phyloP scores from a whole-genome alignment of 1,139 yeast species.

The Candida frijolesensis region DNA sequence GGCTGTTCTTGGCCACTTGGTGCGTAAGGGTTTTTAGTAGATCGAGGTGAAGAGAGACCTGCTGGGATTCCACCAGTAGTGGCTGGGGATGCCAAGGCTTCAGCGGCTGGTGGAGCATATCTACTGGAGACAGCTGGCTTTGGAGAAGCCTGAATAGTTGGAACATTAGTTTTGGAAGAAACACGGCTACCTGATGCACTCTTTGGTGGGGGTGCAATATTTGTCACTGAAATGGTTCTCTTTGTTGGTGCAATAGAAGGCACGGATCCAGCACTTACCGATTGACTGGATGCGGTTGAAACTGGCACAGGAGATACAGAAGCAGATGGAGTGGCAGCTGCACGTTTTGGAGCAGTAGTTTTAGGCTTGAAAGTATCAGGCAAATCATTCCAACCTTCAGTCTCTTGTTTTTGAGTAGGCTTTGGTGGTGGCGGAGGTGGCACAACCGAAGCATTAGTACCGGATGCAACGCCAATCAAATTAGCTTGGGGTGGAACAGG shows the following conservation, averaged over 20 bases:
- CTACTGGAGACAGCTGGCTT: slow-evolving; percentile 28
- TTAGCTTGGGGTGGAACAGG: slow-evolving; percentile 15
- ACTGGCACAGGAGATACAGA: slow-evolving; percentile 26
- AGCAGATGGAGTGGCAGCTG: slow-evolving; percentile 37
- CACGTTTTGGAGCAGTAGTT: slow-evolving; percentile 54
- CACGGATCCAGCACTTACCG: not conserved
- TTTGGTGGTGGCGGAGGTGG: slow-evolving; percentile 39
- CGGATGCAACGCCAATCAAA: slow-evolving; percentile 8
- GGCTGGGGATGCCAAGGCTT: slow-evolving; percentile 16
- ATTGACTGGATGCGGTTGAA: slow-evolving; percentile 12
- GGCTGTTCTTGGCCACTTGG: slow-evolving; percentile 22
- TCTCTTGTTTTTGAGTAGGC: slow-evolving; percentile 52
- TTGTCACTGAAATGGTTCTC: slow-evolving; percentile 14
- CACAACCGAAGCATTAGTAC: not conserved
- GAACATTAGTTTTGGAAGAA: slow-evolving; percentile 27
- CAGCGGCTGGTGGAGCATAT: slow-evolving; percentile 43
- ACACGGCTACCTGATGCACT: slow-evolving; percentile 28
- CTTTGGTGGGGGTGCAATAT: slow-evolving; percentile 40
- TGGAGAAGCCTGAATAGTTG: slow-evolving; percentile 21
- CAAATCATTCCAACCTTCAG: slow-evolving; percentile 93
- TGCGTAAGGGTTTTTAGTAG: slow-evolving; percentile 41
- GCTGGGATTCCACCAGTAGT: slow-evolving; percentile 32
- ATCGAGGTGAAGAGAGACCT: slow-evolving; percentile 16
- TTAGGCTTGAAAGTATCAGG: slow-evolving; percentile 65
- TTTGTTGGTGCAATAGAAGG: slow-evolving; percentile 12